Evolutionary conservation across 495 filamentous ascomycete genomes (phyloP).

Genomic region (Hypoxylon rickii): DNA sequence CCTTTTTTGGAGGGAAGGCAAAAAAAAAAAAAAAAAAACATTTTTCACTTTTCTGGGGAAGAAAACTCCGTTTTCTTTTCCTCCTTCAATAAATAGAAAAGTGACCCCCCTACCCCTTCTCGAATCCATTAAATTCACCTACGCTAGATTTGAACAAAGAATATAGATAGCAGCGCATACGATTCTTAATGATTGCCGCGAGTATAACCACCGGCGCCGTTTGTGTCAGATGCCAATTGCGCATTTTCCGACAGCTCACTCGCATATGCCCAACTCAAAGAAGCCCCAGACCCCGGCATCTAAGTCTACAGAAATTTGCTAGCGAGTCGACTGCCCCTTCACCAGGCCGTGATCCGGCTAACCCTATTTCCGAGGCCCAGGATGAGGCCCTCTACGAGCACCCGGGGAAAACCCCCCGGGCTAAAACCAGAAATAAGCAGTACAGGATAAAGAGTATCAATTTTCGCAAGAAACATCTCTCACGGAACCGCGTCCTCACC

Average conservation of each 20-base stretch:
- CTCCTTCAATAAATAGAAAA: too few relatives aligned
- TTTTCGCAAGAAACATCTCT: conserved; percentile 31
- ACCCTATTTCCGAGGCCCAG: background rate
- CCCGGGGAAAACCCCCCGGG: too few relatives aligned
- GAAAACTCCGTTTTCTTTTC: too few relatives aligned
- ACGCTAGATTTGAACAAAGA: too few relatives aligned
- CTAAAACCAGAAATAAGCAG: too few relatives aligned
- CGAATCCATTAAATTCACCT: too few relatives aligned
- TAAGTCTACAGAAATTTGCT: conserved; percentile 19
- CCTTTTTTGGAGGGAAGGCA: background rate
- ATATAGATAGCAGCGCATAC: background rate
- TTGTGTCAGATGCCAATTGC: conserved; percentile 55
- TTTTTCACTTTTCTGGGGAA: background rate
- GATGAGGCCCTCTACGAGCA: background rate
- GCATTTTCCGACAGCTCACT: conserved; percentile 30
- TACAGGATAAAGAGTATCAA: too few relatives aligned
- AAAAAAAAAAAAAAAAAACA: conserved; percentile 5
- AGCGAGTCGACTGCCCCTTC: conserved; percentile 5
- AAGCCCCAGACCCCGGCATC: conserved; percentile 5
- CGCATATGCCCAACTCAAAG: conserved; percentile 12
- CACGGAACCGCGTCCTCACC: conserved; percentile 26
- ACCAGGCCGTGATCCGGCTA: background rate
- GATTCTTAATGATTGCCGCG: conserved; percentile 49
- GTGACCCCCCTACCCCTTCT: too few relatives aligned
- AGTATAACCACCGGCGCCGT: conserved; percentile 45